Percentiles rank a stretch among this genome's conserved stretches.
Conservation (phyloP, 2,329 filamentous ascomycete genomes). For the Phialocephala subalpina region DNA sequence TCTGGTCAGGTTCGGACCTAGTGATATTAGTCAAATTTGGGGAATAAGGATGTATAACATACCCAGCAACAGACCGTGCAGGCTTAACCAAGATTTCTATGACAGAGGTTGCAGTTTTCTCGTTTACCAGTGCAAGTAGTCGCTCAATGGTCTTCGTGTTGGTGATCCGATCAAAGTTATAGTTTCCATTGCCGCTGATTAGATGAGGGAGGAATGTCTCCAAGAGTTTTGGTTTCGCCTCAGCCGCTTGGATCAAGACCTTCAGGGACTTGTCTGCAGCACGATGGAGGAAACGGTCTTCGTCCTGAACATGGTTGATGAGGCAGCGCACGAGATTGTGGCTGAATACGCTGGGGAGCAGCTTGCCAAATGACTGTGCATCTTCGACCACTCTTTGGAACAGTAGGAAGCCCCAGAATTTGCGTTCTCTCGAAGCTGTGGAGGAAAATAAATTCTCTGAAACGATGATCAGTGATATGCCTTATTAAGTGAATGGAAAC, state of each 20-base stretch:
- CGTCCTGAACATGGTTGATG: slow-evolving; percentile 81
- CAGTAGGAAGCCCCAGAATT: slow-evolving; percentile 90
- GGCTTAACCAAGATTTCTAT: slow-evolving; percentile 57
- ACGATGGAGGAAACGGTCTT: slow-evolving; percentile 81
- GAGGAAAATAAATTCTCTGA: slow-evolving; percentile 84
- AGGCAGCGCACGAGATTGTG: slow-evolving; percentile 83
- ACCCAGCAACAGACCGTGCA: slow-evolving; percentile 48
- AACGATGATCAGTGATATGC: slow-evolving; percentile 24
- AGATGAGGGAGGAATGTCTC: slow-evolving; percentile 69
- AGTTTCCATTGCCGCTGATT: slow-evolving; percentile 72
- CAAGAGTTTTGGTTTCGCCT: slow-evolving; percentile 66
- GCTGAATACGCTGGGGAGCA: slow-evolving; percentile 73
- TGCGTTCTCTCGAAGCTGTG: slow-evolving; percentile 84
- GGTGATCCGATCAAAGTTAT: slow-evolving; percentile 86
- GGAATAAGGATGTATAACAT: slow-evolving; percentile 11
- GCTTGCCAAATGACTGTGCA: slow-evolving; percentile 55
- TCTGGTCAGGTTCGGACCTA: slow-evolving; percentile 31
- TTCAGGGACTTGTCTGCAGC: slow-evolving; percentile 81
- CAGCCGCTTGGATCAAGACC: slow-evolving; percentile 70
- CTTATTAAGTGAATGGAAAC: background rate
- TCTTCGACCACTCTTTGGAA: slow-evolving; percentile 77
- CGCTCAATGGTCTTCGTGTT: slow-evolving; percentile 82
- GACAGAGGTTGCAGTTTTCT: slow-evolving; percentile 46
- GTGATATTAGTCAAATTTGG: slow-evolving; percentile 14
- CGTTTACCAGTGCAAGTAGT: slow-evolving; percentile 37